Evolutionary conservation across 495 filamentous ascomycete genomes (phyloP).

Genomic region (Geoglossum glabrum): DNA sequence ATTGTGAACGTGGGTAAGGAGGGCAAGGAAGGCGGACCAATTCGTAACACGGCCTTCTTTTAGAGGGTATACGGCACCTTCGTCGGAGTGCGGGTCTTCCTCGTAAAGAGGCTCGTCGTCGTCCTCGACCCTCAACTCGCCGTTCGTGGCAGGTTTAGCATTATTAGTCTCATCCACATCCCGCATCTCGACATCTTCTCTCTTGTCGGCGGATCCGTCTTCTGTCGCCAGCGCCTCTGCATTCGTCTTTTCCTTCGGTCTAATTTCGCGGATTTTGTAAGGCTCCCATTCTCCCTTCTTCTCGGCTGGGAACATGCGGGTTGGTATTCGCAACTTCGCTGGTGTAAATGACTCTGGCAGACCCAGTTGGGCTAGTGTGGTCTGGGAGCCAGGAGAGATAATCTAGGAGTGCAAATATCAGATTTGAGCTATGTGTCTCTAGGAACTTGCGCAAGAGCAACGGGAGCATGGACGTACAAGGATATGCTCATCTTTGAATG

Average conservation of each 20-base stretch:
- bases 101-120: conserved; percentile 42
- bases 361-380: conserved; percentile 82
- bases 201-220: conserved; percentile 5
- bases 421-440: background rate
- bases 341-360: conserved; percentile 82
- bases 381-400: conserved; percentile 86
- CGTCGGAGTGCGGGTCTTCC: conserved; percentile 68
- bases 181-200: conserved; percentile 30
- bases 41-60: conserved; percentile 66
- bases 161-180: conserved; percentile 15
- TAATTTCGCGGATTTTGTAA: conserved; percentile 52
- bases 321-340: conserved; percentile 57
- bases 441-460: background rate
- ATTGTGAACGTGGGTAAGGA: conserved; percentile 72
- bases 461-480: conserved; percentile 27
- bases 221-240: background rate
- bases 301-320: conserved; percentile 81
- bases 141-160: conserved; percentile 4
- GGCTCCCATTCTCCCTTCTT: conserved; percentile 67
- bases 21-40: conserved; percentile 80
- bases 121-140: conserved; percentile 9
- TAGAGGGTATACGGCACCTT: conserved; percentile 80
- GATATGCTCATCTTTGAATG: conserved; percentile 61
- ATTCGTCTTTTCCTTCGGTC: background rate
- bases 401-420: conserved; percentile 29